These are phyloP conservation scores for Mortierella sp. DNA, from an alignment of 371 early-diverging fungal species.

Conservation along the genomic window DNA sequence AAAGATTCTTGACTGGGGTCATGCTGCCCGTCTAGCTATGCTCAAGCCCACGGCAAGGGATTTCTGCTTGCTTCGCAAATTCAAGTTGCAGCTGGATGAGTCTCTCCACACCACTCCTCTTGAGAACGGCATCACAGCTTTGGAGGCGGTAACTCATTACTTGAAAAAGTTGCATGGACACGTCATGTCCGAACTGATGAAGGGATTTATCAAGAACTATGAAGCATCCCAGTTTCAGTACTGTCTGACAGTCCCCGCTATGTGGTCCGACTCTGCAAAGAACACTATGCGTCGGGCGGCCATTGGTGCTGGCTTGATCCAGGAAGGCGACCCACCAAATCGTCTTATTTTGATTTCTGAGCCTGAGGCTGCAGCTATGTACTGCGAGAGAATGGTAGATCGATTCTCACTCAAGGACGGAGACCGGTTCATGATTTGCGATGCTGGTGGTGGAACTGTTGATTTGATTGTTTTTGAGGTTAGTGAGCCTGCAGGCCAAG, in stretches of 20 bases:
- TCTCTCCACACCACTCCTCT: conserved; percentile 58
- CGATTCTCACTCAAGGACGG: conserved; percentile 62
- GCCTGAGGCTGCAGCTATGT: conserved; percentile 68
- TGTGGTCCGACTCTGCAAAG: conserved; percentile 67
- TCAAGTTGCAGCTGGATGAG: conserved; percentile 70
- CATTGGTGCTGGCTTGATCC: conserved; percentile 61
- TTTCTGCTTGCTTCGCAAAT: conserved; percentile 61
- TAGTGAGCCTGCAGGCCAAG: conserved; percentile 36
- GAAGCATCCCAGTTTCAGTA: conserved; percentile 60
- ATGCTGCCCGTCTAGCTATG: conserved; percentile 63
- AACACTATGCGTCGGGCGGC: conserved; percentile 66
- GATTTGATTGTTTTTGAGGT: conserved; percentile 66
- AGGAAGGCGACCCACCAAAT: conserved; percentile 59
- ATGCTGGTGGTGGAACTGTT: conserved; percentile 77
- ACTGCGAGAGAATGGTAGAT: conserved; percentile 65
- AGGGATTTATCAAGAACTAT: conserved; percentile 60
- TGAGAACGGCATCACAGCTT: conserved; percentile 59
- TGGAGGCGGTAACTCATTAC: conserved; percentile 64
- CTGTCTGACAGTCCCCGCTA: conserved; percentile 68
- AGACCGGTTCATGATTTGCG: conserved; percentile 72
- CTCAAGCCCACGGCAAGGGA: conserved; percentile 61
- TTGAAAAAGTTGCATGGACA: conserved; percentile 61
- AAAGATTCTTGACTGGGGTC: conserved; percentile 66
- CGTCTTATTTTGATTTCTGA: conserved; percentile 64
- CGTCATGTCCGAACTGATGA: conserved; percentile 59